Conservation (phyloP, 208 protist genomes). For the Acanthamoeba lenticulata region DNA sequence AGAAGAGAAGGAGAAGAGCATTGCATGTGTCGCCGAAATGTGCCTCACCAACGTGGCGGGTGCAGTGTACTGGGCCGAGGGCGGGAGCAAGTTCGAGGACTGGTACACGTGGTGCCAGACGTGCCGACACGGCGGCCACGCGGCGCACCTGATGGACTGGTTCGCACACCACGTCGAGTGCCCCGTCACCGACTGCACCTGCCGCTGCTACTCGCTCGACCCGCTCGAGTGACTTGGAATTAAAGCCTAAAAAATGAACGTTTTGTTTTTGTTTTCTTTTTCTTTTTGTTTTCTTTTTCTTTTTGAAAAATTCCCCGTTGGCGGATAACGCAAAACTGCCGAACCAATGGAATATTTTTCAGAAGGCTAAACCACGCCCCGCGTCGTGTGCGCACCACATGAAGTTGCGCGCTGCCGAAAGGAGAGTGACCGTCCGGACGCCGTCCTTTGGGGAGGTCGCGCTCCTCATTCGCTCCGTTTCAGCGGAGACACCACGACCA, state of each 20-base stretch:
- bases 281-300: neutral
- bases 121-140: conserved; percentile 87
- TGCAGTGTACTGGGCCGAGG: conserved; percentile 67
- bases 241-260: neutral
- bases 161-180: conserved; percentile 83
- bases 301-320: neutral
- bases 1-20: neutral
- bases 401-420: too few species aligned
- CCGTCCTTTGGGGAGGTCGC: neutral
- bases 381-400: too few species aligned
- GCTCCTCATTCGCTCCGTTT: neutral
- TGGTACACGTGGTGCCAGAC: conserved; percentile 88
- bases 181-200: conserved; percentile 84
- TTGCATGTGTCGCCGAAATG: neutral
- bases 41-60: neutral
- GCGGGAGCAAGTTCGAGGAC: conserved; percentile 72
- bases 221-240: conserved; percentile 11
- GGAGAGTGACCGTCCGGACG: too few species aligned
- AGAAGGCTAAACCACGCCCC: too few species aligned
- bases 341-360: neutral
- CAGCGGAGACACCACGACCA: neutral
- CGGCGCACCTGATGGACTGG: conserved; percentile 84
- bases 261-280: neutral
- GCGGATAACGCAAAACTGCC: too few species aligned
- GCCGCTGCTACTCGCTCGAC: conserved; percentile 74